Evolutionary conservation across 1,284 basidiomycete genomes (phyloP), one percentile per base, ranked within the genome.

Genomic region (Microbotryomycetes sp.): DNA sequence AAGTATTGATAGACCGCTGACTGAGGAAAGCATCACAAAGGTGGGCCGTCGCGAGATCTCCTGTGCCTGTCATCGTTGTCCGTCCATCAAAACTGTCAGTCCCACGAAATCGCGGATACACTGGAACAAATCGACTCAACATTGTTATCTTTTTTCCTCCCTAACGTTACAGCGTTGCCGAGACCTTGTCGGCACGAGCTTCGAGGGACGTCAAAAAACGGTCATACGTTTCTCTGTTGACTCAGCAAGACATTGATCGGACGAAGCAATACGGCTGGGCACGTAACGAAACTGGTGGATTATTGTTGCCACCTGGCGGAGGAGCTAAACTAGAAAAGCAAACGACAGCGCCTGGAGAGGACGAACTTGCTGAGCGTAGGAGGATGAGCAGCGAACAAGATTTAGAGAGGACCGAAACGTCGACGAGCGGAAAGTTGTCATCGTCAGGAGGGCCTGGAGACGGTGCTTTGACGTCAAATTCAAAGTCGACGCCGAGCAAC

Each of bases 31-130:
- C n/a, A n/a, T n/a, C n/a, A n/a, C n/a, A n/a, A 11, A 74, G 76
- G 66, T 91, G 91, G 73, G 89, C 87, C 64, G 81, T 93, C 35
- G 86, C 87, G 18, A 89, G 89, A 73, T 91, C 89, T 2, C 89
- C 90, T 2, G 89, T 93, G 0, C 90, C 90, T 0, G 88, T 92
- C 67, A 89, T 94, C 65, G 91, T 93, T 57, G 88, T 92, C 31
- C 81, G 76, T 11, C 35, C 35, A 11, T 41, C 35, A 41, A 41
- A 41, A 41, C 35, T 41, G 35, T 41, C 35, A 41, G 35, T 41
- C 9, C n/a, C n/a, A n/a, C n/a, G n/a, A n/a, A n/a, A n/a, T n/a
- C n/a, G n/a, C n/a, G n/a, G n/a, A n/a, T n/a, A n/a, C n/a, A n/a
- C n/a, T n/a, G n/a, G n/a, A n/a, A n/a, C n/a, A n/a, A n/a, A n/a